These are phyloP conservation scores for Neoascochyta sp. DNA, from an alignment of 2,329 filamentous ascomycete species.

Conservation along the genomic window DNA sequence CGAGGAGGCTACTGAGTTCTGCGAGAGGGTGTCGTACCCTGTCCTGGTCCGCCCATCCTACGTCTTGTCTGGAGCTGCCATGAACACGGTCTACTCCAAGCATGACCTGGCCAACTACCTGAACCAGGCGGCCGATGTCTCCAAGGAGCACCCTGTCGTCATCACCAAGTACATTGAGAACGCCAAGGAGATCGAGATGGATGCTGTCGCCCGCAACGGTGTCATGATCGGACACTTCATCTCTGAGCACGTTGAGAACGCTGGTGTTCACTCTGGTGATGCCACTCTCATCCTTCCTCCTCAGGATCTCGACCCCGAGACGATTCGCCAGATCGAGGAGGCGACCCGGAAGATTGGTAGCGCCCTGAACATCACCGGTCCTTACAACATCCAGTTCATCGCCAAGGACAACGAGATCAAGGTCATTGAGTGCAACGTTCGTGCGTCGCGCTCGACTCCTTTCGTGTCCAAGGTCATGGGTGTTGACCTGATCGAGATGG, in stretches of 20 bases:
- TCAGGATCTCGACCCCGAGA: conserved; percentile 85
- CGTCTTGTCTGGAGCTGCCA: conserved; percentile 92
- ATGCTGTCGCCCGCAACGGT: conserved; percentile 88
- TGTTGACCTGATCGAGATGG: conserved; percentile 96
- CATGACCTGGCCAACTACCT: conserved; percentile 87
- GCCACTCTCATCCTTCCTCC: conserved; percentile 92
- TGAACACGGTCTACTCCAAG: conserved; percentile 98
- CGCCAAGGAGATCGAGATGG: conserved; percentile 99
- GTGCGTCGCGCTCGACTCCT: conserved; percentile 92
- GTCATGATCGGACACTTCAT: conserved; percentile 92
- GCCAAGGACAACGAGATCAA: conserved; percentile 99
- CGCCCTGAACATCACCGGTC: conserved; percentile 91
- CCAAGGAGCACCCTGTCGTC: conserved; percentile 91
- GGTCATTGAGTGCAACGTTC: conserved; percentile 98
- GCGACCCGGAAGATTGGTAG: conserved; percentile 93
- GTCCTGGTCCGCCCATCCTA: conserved; percentile 95
- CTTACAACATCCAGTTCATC: conserved; percentile 99
- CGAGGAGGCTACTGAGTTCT: conserved; percentile 83
- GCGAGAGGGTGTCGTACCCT: conserved; percentile 82
- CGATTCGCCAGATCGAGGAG: conserved; percentile 86
- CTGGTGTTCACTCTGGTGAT: conserved; percentile 96
- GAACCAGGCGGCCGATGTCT: conserved; percentile 87
- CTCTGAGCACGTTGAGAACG: conserved; percentile 97
- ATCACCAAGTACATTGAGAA: conserved; percentile 99
- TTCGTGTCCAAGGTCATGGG: conserved; percentile 99